Evolutionary conservation across 768 basidiomycete genomes (phyloP), one percentile per base, ranked within the genome.

Genomic region (Rhizopogon sp.): DNA sequence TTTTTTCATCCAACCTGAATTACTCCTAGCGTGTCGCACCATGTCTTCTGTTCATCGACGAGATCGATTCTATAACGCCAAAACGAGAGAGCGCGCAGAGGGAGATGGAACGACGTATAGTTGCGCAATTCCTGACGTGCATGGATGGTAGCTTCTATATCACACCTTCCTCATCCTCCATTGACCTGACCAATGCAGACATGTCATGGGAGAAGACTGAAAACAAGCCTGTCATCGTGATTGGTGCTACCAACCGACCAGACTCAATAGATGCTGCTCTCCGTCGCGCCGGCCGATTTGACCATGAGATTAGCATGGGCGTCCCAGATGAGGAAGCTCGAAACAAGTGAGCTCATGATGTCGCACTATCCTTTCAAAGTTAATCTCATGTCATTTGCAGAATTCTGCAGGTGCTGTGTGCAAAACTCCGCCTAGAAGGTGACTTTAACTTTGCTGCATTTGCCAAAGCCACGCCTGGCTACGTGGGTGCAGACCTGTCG

Each of bases 41-140:
- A 0, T 97, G 94, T 64, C 75, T 99, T 1, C 71, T 99, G 8
- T 98, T 98, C 73, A 91, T 99, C 43, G 96, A 99, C 67, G 97
- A 98, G 67, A 97, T 98, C 17, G 95, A 98, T 64, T 93, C 95
- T 6, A 95, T 99, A 58, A 98, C 95, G 0, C 94, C 94, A 0
- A 99, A 98, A 73, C 77, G 97, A 56, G 97, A 99, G 72, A 98
- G 90, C 62, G 96, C 97, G 0, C 97, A 99, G 64, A 78, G 96
- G 54, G 97, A 98, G 72, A 98, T 98, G 97, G 97, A 98, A 65
- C 74, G 95, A 43, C 81, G 97, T 11, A 98, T 99, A 50, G 96
- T 99, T 9, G 96, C 96, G 0, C 97, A 99, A 68, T 90, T 99
- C 60, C 71, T 98, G 53, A 98, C 96, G 0, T 98, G 96, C 74